Evolutionary conservation across 495 filamentous ascomycete species (phyloP).

Genomic region (Ramalina intermedia): DNA sequence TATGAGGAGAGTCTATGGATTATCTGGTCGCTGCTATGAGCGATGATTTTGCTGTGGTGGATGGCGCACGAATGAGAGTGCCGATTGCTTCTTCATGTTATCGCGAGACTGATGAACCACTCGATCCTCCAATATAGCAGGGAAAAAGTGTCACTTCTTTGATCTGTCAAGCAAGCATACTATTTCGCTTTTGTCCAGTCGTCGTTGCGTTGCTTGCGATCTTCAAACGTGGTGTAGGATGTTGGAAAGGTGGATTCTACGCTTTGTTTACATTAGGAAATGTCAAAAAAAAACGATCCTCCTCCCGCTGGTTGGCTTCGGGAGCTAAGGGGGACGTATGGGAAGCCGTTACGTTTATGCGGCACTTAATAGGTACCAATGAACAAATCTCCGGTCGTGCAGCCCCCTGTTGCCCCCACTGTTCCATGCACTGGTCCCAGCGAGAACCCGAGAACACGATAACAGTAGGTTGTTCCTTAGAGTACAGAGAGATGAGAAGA

Average conservation of each 20-base stretch:
- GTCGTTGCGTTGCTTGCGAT: neutral
- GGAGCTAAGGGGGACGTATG: too few relatives aligned
- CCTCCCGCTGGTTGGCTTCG: too few relatives aligned
- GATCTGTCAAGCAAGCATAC: neutral
- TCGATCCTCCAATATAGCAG: neutral
- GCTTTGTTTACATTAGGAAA: neutral
- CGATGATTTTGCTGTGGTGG: slow-evolving; percentile 4
- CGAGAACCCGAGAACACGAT: too few relatives aligned
- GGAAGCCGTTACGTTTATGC: too few relatives aligned
- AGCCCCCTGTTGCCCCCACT: too few relatives aligned
- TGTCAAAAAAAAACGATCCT: too few relatives aligned
- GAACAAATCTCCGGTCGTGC: too few relatives aligned
- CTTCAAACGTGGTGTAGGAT: neutral
- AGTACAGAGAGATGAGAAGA: too few relatives aligned
- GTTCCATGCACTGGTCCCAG: too few relatives aligned
- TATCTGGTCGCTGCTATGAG: neutral
- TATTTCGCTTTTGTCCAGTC: neutral
- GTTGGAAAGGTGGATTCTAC: neutral
- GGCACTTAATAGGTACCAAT: too few relatives aligned
- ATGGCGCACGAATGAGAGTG: slow-evolving; percentile 8
- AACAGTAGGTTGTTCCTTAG: too few relatives aligned
- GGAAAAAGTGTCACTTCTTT: neutral
- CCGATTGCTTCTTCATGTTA: slow-evolving; percentile 17
- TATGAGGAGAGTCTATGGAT: neutral
- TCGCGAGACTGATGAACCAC: slow-evolving; percentile 2